A percentile compares a stretch with the other conserved stretches of the same genome.
Conservation (phyloP, 2,329 filamentous ascomycete genomes). For the Sarocladiaceae sp. region DNA sequence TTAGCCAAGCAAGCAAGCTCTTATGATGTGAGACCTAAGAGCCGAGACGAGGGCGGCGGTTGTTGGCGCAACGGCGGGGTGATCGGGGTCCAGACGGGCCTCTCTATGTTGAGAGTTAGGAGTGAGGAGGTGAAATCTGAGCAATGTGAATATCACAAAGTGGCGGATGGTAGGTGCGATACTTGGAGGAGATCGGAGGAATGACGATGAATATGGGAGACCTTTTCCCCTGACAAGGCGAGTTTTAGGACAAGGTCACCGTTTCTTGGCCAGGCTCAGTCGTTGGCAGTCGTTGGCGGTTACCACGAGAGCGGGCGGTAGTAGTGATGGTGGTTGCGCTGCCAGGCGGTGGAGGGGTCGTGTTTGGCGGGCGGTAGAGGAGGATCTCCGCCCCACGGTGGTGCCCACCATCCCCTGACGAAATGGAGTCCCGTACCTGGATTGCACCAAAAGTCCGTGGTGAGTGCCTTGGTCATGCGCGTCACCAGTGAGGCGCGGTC, state of each 20-base stretch:
- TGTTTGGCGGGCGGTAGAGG: neutral
- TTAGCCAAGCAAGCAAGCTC: neutral
- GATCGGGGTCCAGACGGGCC: neutral
- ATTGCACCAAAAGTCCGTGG: neutral
- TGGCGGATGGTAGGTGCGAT: too few relatives aligned
- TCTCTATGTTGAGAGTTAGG: too few relatives aligned
- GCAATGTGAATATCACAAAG: too few relatives aligned
- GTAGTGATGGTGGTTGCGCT: neutral
- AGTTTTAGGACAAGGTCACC: too few relatives aligned
- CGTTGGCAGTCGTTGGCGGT: too few relatives aligned
- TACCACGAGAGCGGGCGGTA: neutral
- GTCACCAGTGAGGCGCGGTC: constrained; percentile 3
- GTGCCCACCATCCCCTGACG: neutral
- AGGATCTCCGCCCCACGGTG: too few relatives aligned
- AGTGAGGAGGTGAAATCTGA: neutral
- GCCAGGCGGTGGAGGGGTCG: neutral
- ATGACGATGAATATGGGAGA: too few relatives aligned
- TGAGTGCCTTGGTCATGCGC: neutral
- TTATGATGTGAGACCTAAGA: neutral
- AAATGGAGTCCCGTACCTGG: neutral
- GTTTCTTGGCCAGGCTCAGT: too few relatives aligned
- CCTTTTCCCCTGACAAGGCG: too few relatives aligned
- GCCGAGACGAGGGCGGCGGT: neutral
- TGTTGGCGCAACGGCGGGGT: constrained; percentile 5
- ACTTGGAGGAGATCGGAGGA: too few relatives aligned